Conservation (phyloP, 2,329 filamentous ascomycete genomes). For the Neoascochyta sp. region DNA sequence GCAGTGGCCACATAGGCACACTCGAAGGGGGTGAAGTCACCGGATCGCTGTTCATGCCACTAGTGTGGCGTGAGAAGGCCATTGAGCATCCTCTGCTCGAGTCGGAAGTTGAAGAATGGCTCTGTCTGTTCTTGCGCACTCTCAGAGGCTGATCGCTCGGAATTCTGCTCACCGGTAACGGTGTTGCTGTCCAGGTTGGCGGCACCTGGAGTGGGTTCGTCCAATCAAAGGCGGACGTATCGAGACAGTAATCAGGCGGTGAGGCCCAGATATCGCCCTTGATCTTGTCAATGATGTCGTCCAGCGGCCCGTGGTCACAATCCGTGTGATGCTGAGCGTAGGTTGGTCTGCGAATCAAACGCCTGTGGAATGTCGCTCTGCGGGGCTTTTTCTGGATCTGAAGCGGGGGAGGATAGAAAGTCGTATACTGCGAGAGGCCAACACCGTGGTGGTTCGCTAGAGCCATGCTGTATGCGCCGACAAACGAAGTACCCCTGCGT, state of each 20-base stretch:
- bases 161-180: constrained; percentile 27
- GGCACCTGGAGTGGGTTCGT: constrained; percentile 15
- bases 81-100: constrained; percentile 18
- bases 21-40: too few species aligned
- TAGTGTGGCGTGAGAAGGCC: constrained; percentile 12
- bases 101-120: constrained; percentile 26
- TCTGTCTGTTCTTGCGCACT: constrained; percentile 33
- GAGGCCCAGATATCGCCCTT: constrained; percentile 25
- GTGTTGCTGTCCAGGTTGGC: constrained; percentile 21
- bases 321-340: constrained; percentile 6
- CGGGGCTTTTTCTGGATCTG: constrained; percentile 29
- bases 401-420: constrained; percentile 27
- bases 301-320: constrained; percentile 21
- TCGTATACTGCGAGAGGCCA: constrained; percentile 10
- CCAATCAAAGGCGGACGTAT: constrained; percentile 13
- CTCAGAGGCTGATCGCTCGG: constrained; percentile 30
- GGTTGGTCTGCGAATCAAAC: constrained; percentile 22
- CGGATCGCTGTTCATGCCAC: too few species aligned
- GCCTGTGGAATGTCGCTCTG: constrained; percentile 23
- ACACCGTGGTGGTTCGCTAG: constrained; percentile 7
- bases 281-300: constrained; percentile 37
- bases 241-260: constrained; percentile 11
- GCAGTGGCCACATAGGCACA: constrained; percentile 14
- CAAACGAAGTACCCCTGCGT: constrained; percentile 8
- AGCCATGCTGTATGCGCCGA: constrained; percentile 11